A percentile compares a stretch with the other conserved stretches of the same genome.
These are phyloP conservation scores for Claviceps cyperi DNA, from an alignment of 2,329 filamentous ascomycete species.

Conservation along the genomic window DNA sequence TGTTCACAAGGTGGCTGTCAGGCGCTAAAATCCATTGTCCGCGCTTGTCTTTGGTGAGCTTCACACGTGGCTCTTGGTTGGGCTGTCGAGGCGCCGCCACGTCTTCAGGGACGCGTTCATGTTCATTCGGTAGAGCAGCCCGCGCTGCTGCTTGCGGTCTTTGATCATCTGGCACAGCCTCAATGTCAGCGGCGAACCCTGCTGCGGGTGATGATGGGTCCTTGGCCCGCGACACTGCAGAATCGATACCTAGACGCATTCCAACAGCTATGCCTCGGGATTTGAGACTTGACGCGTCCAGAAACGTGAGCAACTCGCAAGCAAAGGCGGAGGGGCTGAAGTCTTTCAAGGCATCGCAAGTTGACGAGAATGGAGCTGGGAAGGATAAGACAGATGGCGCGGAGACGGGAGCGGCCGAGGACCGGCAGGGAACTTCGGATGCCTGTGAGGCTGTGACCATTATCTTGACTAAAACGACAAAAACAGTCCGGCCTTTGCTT, in stretches of 20 bases:
- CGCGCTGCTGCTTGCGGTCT: neutral
- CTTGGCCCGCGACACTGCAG: neutral
- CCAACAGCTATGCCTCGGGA: neutral
- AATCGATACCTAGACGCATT: neutral
- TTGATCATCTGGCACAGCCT: constrained; percentile 3
- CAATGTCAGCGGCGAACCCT: neutral
- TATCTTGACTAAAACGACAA: neutral
- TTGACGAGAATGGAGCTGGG: neutral
- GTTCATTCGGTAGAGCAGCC: neutral
- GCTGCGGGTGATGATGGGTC: neutral
- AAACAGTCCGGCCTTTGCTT: neutral
- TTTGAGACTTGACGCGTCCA: neutral
- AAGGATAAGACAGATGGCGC: neutral
- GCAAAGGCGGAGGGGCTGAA: neutral
- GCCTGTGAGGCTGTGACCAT: neutral
- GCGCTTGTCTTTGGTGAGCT: constrained; percentile 6
- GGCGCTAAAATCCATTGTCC: constrained; percentile 6
- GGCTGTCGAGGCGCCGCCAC: neutral
- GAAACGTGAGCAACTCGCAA: neutral
- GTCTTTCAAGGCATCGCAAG: neutral
- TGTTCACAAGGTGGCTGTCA: constrained; percentile 13
- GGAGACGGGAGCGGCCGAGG: neutral
- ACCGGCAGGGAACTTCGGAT: neutral
- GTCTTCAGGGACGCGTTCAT: neutral
- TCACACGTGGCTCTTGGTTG: constrained; percentile 4